phyloP scores from a whole-genome alignment of 345 rosid species.

The Citrus hindsii region DNA sequence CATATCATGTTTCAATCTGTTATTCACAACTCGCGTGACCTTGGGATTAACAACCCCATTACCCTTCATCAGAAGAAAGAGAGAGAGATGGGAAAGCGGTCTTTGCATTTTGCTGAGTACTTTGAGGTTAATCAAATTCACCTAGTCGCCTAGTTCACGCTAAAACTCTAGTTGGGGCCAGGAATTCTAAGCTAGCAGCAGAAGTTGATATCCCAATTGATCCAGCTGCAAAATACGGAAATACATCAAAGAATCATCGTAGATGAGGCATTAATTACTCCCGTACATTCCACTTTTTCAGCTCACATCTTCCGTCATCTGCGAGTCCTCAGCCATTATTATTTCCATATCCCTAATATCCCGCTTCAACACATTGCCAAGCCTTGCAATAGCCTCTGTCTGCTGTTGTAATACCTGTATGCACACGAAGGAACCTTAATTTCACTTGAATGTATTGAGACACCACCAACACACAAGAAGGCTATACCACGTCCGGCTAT shows the following conservation, averaged over 20 bases:
- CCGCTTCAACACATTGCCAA: constrained; percentile 77
- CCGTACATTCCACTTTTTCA: no score
- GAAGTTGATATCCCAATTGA: background rate
- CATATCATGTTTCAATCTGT: no score
- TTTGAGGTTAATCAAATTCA: background rate
- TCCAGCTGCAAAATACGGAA: background rate
- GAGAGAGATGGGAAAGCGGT: background rate
- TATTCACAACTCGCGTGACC: no score
- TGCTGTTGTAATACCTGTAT: constrained; percentile 80
- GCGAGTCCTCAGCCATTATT: no score
- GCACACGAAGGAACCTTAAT: background rate
- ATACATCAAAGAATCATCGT: background rate
- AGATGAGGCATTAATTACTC: background rate
- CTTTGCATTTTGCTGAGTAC: background rate
- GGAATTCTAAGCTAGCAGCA: background rate
- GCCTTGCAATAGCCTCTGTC: constrained; percentile 85
- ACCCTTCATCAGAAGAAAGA: background rate
- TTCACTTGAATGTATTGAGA: background rate
- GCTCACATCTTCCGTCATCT: no score
- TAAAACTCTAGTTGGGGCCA: background rate
- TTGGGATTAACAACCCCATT: no score
- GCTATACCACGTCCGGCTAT: background rate
- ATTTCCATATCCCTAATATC: constrained; percentile 81
- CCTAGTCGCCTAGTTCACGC: background rate
- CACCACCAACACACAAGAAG: background rate